Evolutionary conservation across 495 filamentous ascomycete genomes (phyloP).

Genomic region (Barbatosphaeria neglecta): DNA sequence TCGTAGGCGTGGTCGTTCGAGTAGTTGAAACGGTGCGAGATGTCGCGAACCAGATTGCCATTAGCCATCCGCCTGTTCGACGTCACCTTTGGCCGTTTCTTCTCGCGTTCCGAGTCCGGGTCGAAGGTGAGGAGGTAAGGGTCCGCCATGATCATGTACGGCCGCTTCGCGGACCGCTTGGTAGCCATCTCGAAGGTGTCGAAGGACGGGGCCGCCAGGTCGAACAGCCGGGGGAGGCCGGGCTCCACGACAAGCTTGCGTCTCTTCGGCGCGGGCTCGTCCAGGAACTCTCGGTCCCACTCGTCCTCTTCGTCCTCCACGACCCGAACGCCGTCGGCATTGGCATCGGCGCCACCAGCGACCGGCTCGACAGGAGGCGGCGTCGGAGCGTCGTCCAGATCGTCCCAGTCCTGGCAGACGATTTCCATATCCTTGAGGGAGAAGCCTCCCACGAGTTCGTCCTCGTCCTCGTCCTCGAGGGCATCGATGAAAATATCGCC

Average conservation of each 20-base stretch:
- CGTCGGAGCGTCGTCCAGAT: slow-evolving; percentile 29
- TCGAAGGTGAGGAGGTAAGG: slow-evolving; percentile 62
- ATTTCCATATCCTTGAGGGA: slow-evolving; percentile 65
- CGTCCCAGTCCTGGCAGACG: slow-evolving; percentile 75
- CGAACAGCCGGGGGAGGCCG: slow-evolving; percentile 29
- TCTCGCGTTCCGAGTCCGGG: slow-evolving; percentile 37
- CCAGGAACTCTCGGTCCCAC: slow-evolving; percentile 38
- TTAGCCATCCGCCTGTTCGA: slow-evolving; percentile 44
- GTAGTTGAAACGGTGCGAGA: slow-evolving; percentile 81
- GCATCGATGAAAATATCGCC: slow-evolving; percentile 41
- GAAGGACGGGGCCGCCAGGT: slow-evolving; percentile 30
- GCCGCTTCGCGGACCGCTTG: slow-evolving; percentile 56
- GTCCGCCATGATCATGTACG: slow-evolving; percentile 83
- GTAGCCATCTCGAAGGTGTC: slow-evolving; percentile 49
- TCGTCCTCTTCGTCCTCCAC: slow-evolving; percentile 28
- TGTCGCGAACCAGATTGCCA: slow-evolving; percentile 42
- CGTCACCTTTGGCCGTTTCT: slow-evolving; percentile 34
- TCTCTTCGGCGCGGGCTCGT: slow-evolving; percentile 26
- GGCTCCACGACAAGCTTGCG: slow-evolving; percentile 19
- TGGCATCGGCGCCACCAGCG: too few relatives aligned
- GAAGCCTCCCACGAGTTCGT: slow-evolving; percentile 54
- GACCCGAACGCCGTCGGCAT: slow-evolving; percentile 14
- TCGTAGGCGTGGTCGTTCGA: slow-evolving; percentile 95
- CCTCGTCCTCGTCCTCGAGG: slow-evolving; percentile 41
- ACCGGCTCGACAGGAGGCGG: slow-evolving; percentile 6